Evolutionary conservation across 352 stramenopile species (phyloP), one percentile per base, ranked within the genome.

Genomic region (Phytopythium boreale): DNA sequence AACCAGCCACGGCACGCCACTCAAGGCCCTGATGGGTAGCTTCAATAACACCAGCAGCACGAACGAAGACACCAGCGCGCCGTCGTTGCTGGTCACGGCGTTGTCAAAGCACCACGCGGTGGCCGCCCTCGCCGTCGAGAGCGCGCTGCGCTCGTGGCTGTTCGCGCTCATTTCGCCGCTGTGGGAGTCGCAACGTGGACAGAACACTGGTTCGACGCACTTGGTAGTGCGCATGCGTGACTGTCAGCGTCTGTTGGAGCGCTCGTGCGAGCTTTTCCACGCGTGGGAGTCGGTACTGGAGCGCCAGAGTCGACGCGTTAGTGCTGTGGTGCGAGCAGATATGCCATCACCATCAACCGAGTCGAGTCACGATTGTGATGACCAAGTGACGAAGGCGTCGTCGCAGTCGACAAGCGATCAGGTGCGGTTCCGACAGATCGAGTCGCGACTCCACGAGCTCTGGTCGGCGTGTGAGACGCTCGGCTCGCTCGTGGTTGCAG

Each of bases 11-110:
- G n/a, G n/a, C n/a, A 56, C 20, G 27, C 0, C 56, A 52, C 20
- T 14, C 43, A 50, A 3, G 1, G 59, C 20, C 51, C 24, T 17
- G 10, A 19, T 20, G 4, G 24, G 8, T 36, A 36, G 10, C 34
- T 39, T 14, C 34, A 39, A 10, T 36, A 36, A 3, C 31, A 36
- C 31, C 31, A 39, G 20, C 4, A 41, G 11, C 58, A 29, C 19
- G 26, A 47, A 57, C 14, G 26, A 52, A 61, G 60, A 51, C 10
- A 26, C 53, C 10, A 55, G 49, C 15, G 37, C 74, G 22, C 83
- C 83, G 41, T 92, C 83, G 22, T 65, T 92, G 20, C 64, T 92
- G 31, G 68, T 88, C 15, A 84, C 80, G 4, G 69, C 80, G 15
- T 65, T 92, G 4, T 22, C 56, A 0, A 89, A 90, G 56, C 79